Conservation (phyloP, 164 flowering plant species). For the Sextonia rubra region DNA sequence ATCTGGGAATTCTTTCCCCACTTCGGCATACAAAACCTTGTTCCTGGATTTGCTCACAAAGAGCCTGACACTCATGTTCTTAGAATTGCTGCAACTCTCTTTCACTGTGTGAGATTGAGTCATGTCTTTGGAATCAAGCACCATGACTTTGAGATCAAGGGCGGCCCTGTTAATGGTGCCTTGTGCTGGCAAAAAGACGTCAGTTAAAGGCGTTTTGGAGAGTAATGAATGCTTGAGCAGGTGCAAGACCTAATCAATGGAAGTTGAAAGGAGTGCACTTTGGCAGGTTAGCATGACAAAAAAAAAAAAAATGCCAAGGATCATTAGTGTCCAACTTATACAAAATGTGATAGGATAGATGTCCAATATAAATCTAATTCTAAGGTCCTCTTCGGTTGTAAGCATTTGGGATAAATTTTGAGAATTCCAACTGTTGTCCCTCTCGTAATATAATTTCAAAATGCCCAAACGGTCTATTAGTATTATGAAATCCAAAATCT, state of each 20-base stretch:
- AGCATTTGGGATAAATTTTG: too few relatives aligned
- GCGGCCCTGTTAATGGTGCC: background rate
- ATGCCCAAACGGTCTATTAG: too few relatives aligned
- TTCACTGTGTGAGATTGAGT: background rate
- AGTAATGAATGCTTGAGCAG: constrained; percentile 6
- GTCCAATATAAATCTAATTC: too few relatives aligned
- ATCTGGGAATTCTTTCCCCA: constrained; percentile 14
- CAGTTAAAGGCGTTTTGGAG: constrained; percentile 7
- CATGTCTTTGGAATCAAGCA: background rate
- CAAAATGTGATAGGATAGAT: too few relatives aligned
- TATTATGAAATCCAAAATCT: too few relatives aligned
- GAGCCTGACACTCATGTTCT: background rate
- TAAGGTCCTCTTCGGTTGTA: too few relatives aligned
- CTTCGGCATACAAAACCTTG: constrained; percentile 9
- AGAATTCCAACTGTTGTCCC: too few relatives aligned
- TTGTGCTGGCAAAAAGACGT: background rate
- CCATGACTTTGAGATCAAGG: background rate
- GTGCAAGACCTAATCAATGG: background rate
- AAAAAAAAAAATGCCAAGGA: too few relatives aligned
- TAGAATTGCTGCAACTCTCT: background rate
- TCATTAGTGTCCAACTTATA: too few relatives aligned
- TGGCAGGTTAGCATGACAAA: too few relatives aligned
- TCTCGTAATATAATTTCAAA: too few relatives aligned
- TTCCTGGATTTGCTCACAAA: background rate
- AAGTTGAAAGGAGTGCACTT: too few relatives aligned